phyloP scores from a whole-genome alignment of 1,139 yeast genomes.

The Torulaspora pretoriensis region DNA sequence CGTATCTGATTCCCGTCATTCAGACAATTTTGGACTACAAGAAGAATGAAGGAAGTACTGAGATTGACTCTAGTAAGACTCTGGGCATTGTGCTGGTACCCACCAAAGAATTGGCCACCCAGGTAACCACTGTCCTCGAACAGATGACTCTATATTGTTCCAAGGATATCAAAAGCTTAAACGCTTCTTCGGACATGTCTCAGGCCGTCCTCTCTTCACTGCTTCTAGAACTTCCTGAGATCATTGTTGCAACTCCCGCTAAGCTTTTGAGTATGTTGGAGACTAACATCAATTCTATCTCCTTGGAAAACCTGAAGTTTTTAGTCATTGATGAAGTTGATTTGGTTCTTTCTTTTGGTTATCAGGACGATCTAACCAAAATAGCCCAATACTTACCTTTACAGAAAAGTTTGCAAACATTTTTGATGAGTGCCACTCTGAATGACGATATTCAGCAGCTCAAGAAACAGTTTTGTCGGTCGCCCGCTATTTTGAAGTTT shows the following conservation, averaged over 20 bases:
- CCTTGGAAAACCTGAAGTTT: conserved; percentile 54
- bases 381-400: conserved; percentile 63
- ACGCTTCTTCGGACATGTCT: conserved; percentile 67
- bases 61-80: conserved; percentile 35
- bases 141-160: conserved; percentile 69
- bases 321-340: conserved; percentile 96
- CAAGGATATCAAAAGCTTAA: conserved; percentile 59
- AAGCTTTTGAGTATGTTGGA: conserved; percentile 61
- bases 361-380: conserved; percentile 73
- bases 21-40: conserved; percentile 54
- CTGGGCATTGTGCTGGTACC: conserved; percentile 72
- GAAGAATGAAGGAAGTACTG: conserved; percentile 22
- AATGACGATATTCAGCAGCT: conserved; percentile 79
- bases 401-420: conserved; percentile 76
- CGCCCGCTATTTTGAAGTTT: conserved; percentile 78
- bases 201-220: conserved; percentile 71
- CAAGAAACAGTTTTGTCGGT: conserved; percentile 73
- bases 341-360: conserved; percentile 83
- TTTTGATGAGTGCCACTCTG: conserved; percentile 94
- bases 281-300: conserved; percentile 40
- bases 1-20: conserved; percentile 73
- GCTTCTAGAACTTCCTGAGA: conserved; percentile 69
- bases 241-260: conserved; percentile 85
- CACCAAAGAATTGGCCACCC: conserved; percentile 79
- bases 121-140: conserved; percentile 68